phyloP scores from a whole-genome alignment of 768 basidiomycete species.

The Rhizopogon roseolus region DNA sequence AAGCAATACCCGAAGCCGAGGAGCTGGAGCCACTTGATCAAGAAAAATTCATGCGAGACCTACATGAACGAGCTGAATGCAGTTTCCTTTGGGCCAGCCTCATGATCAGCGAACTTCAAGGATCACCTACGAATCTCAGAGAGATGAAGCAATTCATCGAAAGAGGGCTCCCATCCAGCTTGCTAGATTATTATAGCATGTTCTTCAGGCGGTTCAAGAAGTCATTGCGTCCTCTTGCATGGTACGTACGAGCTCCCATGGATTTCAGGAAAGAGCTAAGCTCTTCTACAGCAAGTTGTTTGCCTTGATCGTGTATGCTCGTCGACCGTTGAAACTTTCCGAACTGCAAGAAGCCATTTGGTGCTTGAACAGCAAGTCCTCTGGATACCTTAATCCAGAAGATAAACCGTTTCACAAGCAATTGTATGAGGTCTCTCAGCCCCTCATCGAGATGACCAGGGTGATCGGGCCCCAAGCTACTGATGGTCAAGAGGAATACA shows the following conservation, averaged over 20 bases:
- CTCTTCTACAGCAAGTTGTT: neutral
- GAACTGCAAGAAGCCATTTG: neutral
- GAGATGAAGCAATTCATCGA: slow-evolving; percentile 15
- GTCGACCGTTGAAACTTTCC: neutral
- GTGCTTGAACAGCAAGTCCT: neutral
- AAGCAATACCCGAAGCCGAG: slow-evolving; percentile 4
- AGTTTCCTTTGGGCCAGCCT: slow-evolving; percentile 25
- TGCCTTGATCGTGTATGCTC: neutral
- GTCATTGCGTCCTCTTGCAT: neutral
- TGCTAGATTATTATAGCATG: neutral
- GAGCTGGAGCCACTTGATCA: neutral
- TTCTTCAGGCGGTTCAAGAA: neutral
- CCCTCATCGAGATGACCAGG: neutral
- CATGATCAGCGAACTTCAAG: slow-evolving; percentile 16
- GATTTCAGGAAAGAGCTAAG: neutral
- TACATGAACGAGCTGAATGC: slow-evolving; percentile 16
- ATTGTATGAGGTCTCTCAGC: neutral
- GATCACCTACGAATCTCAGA: slow-evolving; percentile 7
- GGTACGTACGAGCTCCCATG: neutral
- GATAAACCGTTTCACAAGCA: neutral
- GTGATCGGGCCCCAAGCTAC: neutral
- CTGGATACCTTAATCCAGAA: neutral
- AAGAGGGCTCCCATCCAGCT: neutral
- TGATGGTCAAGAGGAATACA: neutral
- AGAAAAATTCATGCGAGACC: neutral